Base-by-base conservation (phyloP, 768 basidiomycete species). In the Leccinum variicolor region DNA sequence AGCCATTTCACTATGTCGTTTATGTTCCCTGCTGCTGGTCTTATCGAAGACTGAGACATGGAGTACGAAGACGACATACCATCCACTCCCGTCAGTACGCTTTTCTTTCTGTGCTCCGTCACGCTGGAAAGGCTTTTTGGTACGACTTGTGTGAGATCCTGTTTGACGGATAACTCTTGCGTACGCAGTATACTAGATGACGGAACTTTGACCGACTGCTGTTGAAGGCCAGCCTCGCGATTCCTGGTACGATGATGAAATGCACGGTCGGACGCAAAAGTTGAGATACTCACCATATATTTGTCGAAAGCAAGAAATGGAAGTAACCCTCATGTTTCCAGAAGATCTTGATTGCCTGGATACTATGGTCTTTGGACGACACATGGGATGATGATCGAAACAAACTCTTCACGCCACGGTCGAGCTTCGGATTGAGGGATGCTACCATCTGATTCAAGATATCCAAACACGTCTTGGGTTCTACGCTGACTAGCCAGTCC, bases 221-320 rank as follows among this genome's bases (percentile, higher is more conserved):
- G 45, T 13, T 46, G 45, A 46, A 23, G 21, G 45, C 45, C 10
- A 46, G 45, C 13, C 11, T 46, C 45, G 21, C 45, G 45, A 46
- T 46, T 46, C 45, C 45, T 46, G 21, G 10, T 3, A 13, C 19
- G 45, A 46, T 46, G 45, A 46, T 46, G 19, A 45, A 14, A 19
- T 21, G 21, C 45, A 23, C 45, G 21, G n/a, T 41, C n/a, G n/a
- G 17, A 10, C 19, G 39, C 39, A 29, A 29, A 29, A 29, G 29
- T 45, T 45, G 21, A 23, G 45, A 46, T 21, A 25, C 45, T 46
- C 21, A 19, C 45, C 45, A 46, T 6, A 46, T n/a, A 0, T 62
- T 64, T 6, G 49, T 48, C 9, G 56, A 29, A 33, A 64, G 56
- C 23, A 64, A 50, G 23, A 54, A 58, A 47, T 56, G 64, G 17